Conservation (phyloP, 352 stramenopile genomes). For the Phytophthora pinifolia region DNA sequence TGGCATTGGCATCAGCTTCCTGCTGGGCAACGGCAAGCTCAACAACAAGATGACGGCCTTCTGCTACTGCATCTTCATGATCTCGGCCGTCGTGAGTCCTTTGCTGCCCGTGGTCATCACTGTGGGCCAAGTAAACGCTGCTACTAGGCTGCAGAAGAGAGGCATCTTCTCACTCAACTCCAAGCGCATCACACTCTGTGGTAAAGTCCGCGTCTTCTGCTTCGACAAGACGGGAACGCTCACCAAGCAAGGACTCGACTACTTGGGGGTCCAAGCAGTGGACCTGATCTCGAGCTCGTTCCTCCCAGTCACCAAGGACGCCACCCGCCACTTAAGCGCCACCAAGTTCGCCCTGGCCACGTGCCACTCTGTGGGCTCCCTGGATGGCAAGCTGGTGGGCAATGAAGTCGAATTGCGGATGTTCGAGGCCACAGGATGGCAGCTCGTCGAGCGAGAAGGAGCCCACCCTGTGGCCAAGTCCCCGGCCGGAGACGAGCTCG, state of each 20-base stretch:
- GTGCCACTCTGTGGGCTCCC: conserved; percentile 65
- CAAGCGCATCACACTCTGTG: conserved; percentile 69
- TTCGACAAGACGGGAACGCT: conserved; percentile 91
- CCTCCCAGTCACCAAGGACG: conserved; percentile 22
- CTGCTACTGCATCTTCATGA: conserved; percentile 62
- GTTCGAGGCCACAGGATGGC: conserved; percentile 56
- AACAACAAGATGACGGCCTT: conserved; percentile 59
- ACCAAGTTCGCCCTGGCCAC: conserved; percentile 47
- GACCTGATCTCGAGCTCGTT: conserved; percentile 13
- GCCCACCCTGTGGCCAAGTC: conserved; percentile 19
- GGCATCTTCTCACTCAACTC: conserved; percentile 72
- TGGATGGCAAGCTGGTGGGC: conserved; percentile 58
- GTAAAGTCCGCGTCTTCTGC: conserved; percentile 81
- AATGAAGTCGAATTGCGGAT: conserved; percentile 77
- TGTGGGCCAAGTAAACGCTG: conserved; percentile 72
- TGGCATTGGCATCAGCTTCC: conserved; percentile 44
- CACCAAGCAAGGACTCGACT: conserved; percentile 82
- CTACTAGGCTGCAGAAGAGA: conserved; percentile 49
- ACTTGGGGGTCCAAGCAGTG: conserved; percentile 37
- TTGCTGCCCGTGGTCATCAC: conserved; percentile 79
- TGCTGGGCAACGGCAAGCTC: conserved; percentile 44
- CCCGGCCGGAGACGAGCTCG: conserved; percentile 28
- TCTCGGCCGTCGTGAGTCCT: conserved; percentile 59
- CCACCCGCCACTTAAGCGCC: conserved; percentile 4
- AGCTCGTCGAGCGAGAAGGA: conserved; percentile 31